These are phyloP conservation scores for Backusella australiensis DNA, from an alignment of 192 early-diverging fungal species.

Conservation along the genomic window DNA sequence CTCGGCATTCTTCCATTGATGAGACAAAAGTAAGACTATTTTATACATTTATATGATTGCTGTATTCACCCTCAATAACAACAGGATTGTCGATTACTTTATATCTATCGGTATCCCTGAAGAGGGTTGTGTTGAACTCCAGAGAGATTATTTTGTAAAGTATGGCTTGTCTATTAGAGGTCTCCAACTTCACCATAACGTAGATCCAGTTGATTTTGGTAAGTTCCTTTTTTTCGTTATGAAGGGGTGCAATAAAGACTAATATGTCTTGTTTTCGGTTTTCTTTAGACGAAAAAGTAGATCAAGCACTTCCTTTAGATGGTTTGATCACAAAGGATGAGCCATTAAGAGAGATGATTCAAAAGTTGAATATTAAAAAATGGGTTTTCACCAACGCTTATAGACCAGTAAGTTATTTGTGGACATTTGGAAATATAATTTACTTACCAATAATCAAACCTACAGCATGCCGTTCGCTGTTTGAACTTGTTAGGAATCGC, in stretches of 20 bases:
- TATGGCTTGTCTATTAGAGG: slow-evolving; percentile 75
- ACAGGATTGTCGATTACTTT: slow-evolving; percentile 62
- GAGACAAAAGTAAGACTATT: slow-evolving; percentile 42
- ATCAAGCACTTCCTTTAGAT: slow-evolving; percentile 66
- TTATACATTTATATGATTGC: not conserved
- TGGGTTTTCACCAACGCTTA: slow-evolving; percentile 86
- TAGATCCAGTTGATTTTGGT: slow-evolving; percentile 67
- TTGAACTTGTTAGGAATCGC: slow-evolving; percentile 59
- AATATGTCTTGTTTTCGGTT: not conserved
- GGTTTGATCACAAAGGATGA: slow-evolving; percentile 57
- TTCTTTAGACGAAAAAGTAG: slow-evolving; percentile 54
- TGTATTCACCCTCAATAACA: not conserved
- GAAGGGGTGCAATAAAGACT: not conserved
- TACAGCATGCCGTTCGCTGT: slow-evolving; percentile 66
- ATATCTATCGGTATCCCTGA: slow-evolving; percentile 50
- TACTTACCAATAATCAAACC: not conserved
- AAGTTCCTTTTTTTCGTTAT: not conserved
- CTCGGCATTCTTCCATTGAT: slow-evolving; percentile 54
- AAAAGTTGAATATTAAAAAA: slow-evolving; percentile 49
- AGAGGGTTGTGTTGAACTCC: slow-evolving; percentile 44
- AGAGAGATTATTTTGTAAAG: slow-evolving; percentile 60
- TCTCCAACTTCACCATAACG: slow-evolving; percentile 63
- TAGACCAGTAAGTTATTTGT: slow-evolving; percentile 39
- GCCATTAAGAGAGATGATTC: slow-evolving; percentile 61
- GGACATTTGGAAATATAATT: too few relatives aligned